Percentiles rank a stretch among this genome's conserved stretches.
Evolutionary conservation across 306 rosid species (phyloP).

Genomic region (Prunus mongolica): DNA sequence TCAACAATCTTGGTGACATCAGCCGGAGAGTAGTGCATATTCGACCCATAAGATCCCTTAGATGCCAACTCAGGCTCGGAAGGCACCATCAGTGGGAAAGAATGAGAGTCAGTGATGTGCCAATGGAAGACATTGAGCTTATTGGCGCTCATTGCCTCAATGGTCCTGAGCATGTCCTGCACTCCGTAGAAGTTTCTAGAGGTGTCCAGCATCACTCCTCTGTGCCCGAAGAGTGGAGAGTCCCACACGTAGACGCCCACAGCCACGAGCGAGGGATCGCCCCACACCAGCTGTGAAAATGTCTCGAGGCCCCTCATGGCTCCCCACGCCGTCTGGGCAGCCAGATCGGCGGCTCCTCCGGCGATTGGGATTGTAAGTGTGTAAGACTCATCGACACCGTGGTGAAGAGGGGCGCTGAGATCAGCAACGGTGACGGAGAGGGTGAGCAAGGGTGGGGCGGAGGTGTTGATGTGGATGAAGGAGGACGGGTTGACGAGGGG

Average conservation of each 20-base stretch:
- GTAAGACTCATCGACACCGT: slow-evolving; percentile 73
- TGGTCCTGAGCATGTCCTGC: slow-evolving; percentile 55
- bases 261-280: slow-evolving; percentile 38
- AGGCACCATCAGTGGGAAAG: slow-evolving; percentile 66
- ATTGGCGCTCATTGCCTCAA: slow-evolving; percentile 68
- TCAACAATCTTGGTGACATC: slow-evolving; percentile 58
- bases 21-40: slow-evolving; percentile 56
- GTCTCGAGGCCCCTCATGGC: slow-evolving; percentile 85
- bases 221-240: slow-evolving; percentile 47
- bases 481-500: slow-evolving; percentile 41
- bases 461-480: slow-evolving; percentile 17
- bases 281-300: slow-evolving; percentile 78
- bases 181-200: slow-evolving; percentile 70
- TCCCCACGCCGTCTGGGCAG: slow-evolving; percentile 57
- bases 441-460: slow-evolving; percentile 38
- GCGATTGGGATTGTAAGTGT: slow-evolving; percentile 31
- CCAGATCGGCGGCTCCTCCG: slow-evolving; percentile 39
- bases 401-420: slow-evolving; percentile 38
- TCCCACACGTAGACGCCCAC: slow-evolving; percentile 51
- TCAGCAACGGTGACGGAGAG: slow-evolving; percentile 38
- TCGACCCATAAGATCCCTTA: slow-evolving; percentile 62
- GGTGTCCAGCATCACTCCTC: slow-evolving; percentile 72
- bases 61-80: slow-evolving; percentile 73
- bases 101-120: slow-evolving; percentile 86
- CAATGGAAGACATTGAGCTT: slow-evolving; percentile 85